Conservation (phyloP, 1,284 basidiomycete genomes). For the Schizophyllum amplum region DNA sequence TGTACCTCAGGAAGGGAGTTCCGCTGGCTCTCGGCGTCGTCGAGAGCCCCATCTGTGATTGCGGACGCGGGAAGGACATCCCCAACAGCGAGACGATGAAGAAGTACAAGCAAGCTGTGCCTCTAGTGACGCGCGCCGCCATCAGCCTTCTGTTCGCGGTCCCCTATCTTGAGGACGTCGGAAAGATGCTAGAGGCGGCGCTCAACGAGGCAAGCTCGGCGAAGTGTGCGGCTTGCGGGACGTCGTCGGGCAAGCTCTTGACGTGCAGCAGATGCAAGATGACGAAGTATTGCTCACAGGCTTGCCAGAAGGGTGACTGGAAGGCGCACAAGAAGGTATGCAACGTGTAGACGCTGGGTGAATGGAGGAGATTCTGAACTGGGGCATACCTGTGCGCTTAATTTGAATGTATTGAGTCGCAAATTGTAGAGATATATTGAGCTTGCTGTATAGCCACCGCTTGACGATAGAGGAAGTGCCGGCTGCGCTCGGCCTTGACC, state of each 20-base stretch:
- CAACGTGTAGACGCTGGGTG: too few species aligned
- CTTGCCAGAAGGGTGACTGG: slow-evolving; percentile 23
- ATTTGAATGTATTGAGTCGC: too few species aligned
- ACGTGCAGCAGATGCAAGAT: too few species aligned
- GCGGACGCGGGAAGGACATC: slow-evolving; percentile 27
- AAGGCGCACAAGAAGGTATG: slow-evolving; percentile 16
- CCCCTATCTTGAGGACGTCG: slow-evolving; percentile 26
- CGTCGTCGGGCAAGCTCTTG: slow-evolving; percentile 3
- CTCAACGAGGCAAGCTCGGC: slow-evolving; percentile 20
- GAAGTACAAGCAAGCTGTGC: slow-evolving; percentile 19
- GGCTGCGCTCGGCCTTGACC: too few species aligned
- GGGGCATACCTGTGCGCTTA: too few species aligned
- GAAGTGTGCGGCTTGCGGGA: slow-evolving; percentile 16
- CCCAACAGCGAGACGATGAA: slow-evolving; percentile 15
- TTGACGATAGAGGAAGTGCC: too few species aligned
- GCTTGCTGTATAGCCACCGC: too few species aligned
- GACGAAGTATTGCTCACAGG: slow-evolving; percentile 19
- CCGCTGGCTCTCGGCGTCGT: slow-evolving; percentile 19
- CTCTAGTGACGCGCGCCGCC: slow-evolving; percentile 24
- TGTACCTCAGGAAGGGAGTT: slow-evolving; percentile 20
- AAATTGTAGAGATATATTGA: too few species aligned
- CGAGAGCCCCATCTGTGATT: slow-evolving; percentile 24
- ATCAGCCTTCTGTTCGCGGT: slow-evolving; percentile 28
- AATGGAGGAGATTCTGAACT: too few species aligned
- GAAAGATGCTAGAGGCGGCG: slow-evolving; percentile 13